Evolutionary conservation across 2,329 filamentous ascomycete species (phyloP).

Genomic region (Alternaria gansuensis): DNA sequence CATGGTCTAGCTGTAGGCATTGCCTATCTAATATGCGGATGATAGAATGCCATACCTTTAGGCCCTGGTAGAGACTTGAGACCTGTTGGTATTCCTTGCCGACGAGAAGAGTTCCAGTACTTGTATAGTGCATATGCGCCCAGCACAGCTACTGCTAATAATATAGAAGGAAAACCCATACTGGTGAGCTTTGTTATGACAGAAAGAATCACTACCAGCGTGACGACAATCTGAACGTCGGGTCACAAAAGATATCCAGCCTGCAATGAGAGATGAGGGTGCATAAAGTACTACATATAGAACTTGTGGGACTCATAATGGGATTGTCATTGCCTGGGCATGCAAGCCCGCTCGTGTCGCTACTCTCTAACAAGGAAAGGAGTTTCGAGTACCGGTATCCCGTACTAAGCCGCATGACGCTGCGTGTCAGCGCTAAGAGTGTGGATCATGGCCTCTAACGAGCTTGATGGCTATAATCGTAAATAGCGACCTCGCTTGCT

Average conservation of each 20-base stretch:
- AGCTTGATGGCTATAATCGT: conserved; percentile 14
- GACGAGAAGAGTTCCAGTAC: conserved; percentile 36
- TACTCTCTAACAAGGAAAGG: conserved; percentile 22
- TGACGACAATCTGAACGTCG: conserved; percentile 18
- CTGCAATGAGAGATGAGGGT: conserved; percentile 20
- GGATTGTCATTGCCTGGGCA: conserved; percentile 27
- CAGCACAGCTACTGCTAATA: conserved; percentile 36
- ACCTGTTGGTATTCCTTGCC: conserved; percentile 43
- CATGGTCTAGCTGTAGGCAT: not conserved
- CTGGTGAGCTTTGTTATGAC: conserved; percentile 21
- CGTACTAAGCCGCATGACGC: conserved; percentile 27
- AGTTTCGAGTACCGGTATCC: conserved; percentile 37
- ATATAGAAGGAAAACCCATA: conserved; percentile 47
- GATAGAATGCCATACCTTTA: conserved; percentile 46
- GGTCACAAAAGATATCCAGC: conserved; percentile 23
- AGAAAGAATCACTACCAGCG: conserved; percentile 11
- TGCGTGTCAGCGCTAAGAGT: conserved; percentile 32
- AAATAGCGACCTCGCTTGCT: conserved; percentile 26
- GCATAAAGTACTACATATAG: conserved; percentile 43
- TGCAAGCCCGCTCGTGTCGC: conserved; percentile 27
- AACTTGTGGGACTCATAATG: conserved; percentile 28
- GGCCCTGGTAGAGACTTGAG: conserved; percentile 53
- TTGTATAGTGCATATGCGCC: conserved; percentile 44
- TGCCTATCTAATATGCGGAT: conserved; percentile 9
- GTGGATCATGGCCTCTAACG: conserved; percentile 31